Percentiles rank a stretch among this genome's conserved stretches.
phyloP scores from a whole-genome alignment of 2,329 filamentous ascomycete species.

The Tolypocladium endophyticum region DNA sequence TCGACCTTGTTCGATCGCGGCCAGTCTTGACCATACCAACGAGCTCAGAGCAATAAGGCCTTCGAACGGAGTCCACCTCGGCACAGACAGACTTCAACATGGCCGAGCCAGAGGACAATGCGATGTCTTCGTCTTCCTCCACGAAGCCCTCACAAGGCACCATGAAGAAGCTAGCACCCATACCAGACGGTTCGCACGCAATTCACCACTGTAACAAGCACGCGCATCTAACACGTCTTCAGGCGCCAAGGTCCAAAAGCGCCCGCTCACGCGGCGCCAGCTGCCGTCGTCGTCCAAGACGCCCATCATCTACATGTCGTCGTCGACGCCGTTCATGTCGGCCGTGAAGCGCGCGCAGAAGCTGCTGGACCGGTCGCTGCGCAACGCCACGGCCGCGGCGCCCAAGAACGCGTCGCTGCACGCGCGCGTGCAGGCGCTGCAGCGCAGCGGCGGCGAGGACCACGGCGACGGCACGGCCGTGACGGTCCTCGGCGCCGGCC shows the following conservation, averaged over 20 bases:
- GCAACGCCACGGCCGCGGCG: constrained; percentile 27
- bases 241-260: constrained; percentile 40
- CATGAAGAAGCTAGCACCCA: constrained; percentile 20
- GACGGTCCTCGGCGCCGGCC: constrained; percentile 53
- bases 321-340: constrained; percentile 56
- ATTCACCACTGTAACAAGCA: neutral
- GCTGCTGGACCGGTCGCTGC: constrained; percentile 44
- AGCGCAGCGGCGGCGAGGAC: constrained; percentile 13
- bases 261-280: constrained; percentile 31
- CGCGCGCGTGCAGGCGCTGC: constrained; percentile 33
- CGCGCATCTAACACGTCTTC: neutral
- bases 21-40: neutral
- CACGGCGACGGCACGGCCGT: constrained; percentile 29
- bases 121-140: neutral
- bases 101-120: neutral
- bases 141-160: neutral
- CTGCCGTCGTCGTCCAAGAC: constrained; percentile 31
- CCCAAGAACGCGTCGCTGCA: constrained; percentile 35
- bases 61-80: too few species aligned
- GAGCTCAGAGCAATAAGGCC: too few species aligned
- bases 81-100: neutral
- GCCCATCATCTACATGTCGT: constrained; percentile 52
- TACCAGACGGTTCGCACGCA: constrained; percentile 19
- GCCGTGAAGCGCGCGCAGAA: constrained; percentile 55
- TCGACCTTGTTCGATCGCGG: neutral